Evolutionary conservation across 1,284 basidiomycete species (phyloP), one percentile per base, ranked within the genome.

Genomic region (Cystobasidium slooffiae): DNA sequence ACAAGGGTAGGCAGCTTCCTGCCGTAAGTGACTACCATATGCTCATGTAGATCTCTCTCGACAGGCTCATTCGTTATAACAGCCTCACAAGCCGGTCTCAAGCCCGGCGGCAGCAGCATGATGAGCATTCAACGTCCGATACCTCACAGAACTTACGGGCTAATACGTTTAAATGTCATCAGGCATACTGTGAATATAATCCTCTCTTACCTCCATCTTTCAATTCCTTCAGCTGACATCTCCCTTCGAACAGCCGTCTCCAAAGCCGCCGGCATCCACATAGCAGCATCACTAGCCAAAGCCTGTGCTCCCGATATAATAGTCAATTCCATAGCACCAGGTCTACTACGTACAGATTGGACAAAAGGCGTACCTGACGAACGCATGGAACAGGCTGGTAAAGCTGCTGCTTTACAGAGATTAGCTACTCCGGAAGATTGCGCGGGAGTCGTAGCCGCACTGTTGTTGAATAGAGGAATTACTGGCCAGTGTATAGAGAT

Each of bases 291-390:
- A 46, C 66, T 79, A 51, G 78, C 78, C n/a, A 76, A 77, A 65
- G 68, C 76, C 16, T 75, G 72, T 31, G 74, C 74, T 6, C 78
- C 78, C 22, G 55, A 77, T 39, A 62, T 78, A 6, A 75, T 76
- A 37, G 78, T 78, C 68, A 79, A 79, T 76, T 68, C 65, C 6
- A 72, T 79, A 64, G 73, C 77, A 6, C 76, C 78, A 1, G 78
- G 78, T 18, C 63, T 79, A 9, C 76, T 79, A 49, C 68, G 76
- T 52, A 79, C 78, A 53, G 78, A 79, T 55, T 79, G 78, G 78
- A 66, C 76, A 3, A 72, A 74, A 39, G 75, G 75, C 43, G 78
- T 78, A 70, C 53, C 72, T 3, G 56, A 74, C 5, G 77, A 73
- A 47, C 69, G 75, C 55, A 63, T 77, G 58, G 56, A 75, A 52